Evolutionary conservation across 805 yeast genomes (phyloP).

Genomic region (Hanseniaspora thailandica): DNA sequence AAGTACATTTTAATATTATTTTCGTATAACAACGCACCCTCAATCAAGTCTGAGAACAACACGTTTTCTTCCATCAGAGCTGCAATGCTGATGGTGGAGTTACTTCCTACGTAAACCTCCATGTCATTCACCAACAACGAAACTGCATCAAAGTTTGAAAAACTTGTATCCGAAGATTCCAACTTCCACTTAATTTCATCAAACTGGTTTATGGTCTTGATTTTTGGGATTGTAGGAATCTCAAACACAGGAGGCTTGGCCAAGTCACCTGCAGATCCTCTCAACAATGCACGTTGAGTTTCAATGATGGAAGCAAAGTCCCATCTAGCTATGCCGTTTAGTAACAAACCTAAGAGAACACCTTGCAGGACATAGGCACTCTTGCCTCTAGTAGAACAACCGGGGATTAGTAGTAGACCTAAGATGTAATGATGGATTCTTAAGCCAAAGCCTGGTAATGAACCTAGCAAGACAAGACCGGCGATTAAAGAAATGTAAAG

Average conservation of each 20-base stretch:
- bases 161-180: conserved; percentile 22
- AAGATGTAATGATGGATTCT: conserved; percentile 74
- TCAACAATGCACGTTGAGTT: conserved; percentile 49
- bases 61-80: conserved; percentile 27
- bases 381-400: conserved; percentile 63
- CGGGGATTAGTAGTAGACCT: conserved; percentile 69
- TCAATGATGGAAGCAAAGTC: conserved; percentile 84
- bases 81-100: conserved; percentile 35
- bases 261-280: conserved; percentile 60
- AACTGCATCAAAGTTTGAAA: conserved; percentile 30
- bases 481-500: conserved; percentile 40
- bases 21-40: conserved; percentile 26
- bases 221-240: conserved; percentile 15
- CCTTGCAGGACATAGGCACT: conserved; percentile 75
- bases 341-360: conserved; percentile 61
- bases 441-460: conserved; percentile 55
- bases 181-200: conserved; percentile 24
- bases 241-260: conserved; percentile 39
- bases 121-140: conserved; percentile 69
- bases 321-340: conserved; percentile 86
- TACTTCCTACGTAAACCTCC: conserved; percentile 55
- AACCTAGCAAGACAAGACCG: conserved; percentile 27
- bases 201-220: conserved; percentile 3
- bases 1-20: conserved; percentile 35
- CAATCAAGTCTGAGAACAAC: conserved; percentile 25